Conservation (phyloP, 768 basidiomycete genomes). For the Lactifluus volemus region DNA sequence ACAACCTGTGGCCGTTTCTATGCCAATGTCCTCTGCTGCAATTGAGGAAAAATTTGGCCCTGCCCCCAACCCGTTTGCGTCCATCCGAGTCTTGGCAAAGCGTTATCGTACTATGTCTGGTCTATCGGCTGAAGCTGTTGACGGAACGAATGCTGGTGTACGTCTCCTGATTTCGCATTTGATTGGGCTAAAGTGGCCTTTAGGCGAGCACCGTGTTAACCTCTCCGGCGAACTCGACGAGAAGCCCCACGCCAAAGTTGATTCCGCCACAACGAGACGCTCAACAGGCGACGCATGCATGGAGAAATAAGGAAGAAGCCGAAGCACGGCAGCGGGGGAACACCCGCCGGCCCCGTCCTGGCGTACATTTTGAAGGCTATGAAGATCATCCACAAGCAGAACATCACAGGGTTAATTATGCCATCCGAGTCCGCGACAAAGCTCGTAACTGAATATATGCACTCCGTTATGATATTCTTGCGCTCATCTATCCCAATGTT, state of each 20-base stretch:
- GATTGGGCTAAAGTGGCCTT: not conserved
- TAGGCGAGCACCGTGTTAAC: constrained; percentile 67
- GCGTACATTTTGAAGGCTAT: constrained; percentile 28
- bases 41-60: constrained; percentile 26
- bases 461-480: not conserved
- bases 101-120: constrained; percentile 61
- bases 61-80: constrained; percentile 43
- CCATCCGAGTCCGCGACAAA: constrained; percentile 7
- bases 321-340: constrained; percentile 33
- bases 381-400: constrained; percentile 24
- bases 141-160: constrained; percentile 60
- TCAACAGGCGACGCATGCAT: constrained; percentile 52
- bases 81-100: constrained; percentile 56
- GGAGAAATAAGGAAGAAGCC: constrained; percentile 59
- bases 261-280: constrained; percentile 61
- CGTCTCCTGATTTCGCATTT: constrained; percentile 25
- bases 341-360: constrained; percentile 25
- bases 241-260: constrained; percentile 48
- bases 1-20: not conserved
- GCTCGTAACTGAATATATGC: constrained; percentile 1
- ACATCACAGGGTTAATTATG: constrained; percentile 13
- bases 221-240: constrained; percentile 63
- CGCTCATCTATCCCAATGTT: not conserved
- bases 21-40: not conserved
- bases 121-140: constrained; percentile 68